phyloP scores from a whole-genome alignment of 148 eudicot genomes.

The Linanthus parryae region DNA sequence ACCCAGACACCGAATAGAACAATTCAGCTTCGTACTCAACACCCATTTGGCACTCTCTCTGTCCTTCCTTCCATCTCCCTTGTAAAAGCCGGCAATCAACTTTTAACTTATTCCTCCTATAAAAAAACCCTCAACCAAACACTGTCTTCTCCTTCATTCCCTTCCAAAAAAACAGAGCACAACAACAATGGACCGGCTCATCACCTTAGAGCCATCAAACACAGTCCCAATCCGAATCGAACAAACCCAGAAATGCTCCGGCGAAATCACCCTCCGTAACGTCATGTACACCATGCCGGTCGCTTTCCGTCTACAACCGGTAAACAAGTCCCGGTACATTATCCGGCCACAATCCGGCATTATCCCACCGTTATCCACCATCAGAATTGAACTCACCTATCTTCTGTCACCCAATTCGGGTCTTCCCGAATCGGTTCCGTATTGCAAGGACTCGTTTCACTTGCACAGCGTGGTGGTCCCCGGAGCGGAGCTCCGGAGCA shows the following conservation, averaged over 20 bases:
- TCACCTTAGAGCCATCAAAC: constrained; percentile 48
- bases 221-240: constrained; percentile 34
- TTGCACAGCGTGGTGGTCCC: constrained; percentile 50
- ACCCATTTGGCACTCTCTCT: constrained; percentile 20
- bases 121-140: background rate
- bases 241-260: constrained; percentile 33
- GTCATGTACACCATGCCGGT: constrained; percentile 63
- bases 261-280: constrained; percentile 35
- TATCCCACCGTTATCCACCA: constrained; percentile 30
- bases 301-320: constrained; percentile 38
- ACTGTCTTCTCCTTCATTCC: background rate
- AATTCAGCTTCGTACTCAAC: constrained; percentile 30
- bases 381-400: constrained; percentile 31
- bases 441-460: constrained; percentile 34
- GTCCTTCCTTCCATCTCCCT: background rate
- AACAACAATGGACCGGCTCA: constrained; percentile 35
- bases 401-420: constrained; percentile 20
- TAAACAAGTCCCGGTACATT: constrained; percentile 25
- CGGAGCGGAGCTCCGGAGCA: constrained; percentile 30
- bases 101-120: no score
- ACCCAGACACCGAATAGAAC: constrained; percentile 27
- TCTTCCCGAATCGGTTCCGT: constrained; percentile 33
- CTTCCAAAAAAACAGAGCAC: background rate
- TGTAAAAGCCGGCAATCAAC: no score
- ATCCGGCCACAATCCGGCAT: constrained; percentile 38